Conservation (phyloP, 2,329 filamentous ascomycete species). For the Exophiala aquamarina region DNA sequence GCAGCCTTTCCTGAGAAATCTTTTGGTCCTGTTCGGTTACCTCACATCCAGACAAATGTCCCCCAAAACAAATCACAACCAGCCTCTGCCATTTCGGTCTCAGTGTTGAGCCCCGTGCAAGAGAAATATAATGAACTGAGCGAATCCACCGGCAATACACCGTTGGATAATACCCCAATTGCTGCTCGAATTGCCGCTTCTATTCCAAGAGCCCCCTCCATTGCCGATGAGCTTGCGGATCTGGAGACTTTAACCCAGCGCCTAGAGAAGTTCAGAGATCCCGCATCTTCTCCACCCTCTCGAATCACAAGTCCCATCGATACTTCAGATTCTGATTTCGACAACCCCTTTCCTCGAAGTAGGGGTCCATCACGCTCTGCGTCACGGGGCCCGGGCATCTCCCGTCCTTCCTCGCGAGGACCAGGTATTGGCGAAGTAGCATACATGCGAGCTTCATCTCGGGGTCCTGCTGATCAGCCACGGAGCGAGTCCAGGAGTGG, state of each 20-base stretch:
- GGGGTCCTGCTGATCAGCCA: constrained; percentile 1
- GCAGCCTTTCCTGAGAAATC: constrained; percentile 62
- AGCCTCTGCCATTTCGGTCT: constrained; percentile 20
- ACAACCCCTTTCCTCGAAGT: constrained; percentile 8
- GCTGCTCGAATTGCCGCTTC: constrained; percentile 5
- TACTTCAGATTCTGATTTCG: constrained; percentile 2
- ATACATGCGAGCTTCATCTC: constrained; percentile 17
- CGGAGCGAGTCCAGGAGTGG: not conserved
- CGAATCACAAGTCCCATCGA: constrained; percentile 10
- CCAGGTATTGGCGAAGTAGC: constrained; percentile 18
- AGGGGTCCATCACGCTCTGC: not conserved
- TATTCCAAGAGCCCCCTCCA: not conserved
- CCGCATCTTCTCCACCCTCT: constrained; percentile 7
- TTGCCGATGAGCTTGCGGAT: constrained; percentile 3
- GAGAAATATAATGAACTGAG: constrained; percentile 19
- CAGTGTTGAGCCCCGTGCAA: constrained; percentile 20
- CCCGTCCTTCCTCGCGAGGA: constrained; percentile 18
- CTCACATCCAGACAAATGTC: constrained; percentile 72
- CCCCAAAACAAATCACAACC: constrained; percentile 42
- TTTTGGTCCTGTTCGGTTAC: constrained; percentile 86
- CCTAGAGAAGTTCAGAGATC: constrained; percentile 4
- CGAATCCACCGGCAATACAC: constrained; percentile 20
- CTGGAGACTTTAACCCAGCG: constrained; percentile 3
- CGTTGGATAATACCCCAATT: constrained; percentile 18
- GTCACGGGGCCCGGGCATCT: not conserved